Percentiles rank a stretch among this genome's conserved stretches.
These are phyloP conservation scores for Cocos nucifera DNA, from an alignment of 176 grass and related monocot species.

Conservation along the genomic window DNA sequence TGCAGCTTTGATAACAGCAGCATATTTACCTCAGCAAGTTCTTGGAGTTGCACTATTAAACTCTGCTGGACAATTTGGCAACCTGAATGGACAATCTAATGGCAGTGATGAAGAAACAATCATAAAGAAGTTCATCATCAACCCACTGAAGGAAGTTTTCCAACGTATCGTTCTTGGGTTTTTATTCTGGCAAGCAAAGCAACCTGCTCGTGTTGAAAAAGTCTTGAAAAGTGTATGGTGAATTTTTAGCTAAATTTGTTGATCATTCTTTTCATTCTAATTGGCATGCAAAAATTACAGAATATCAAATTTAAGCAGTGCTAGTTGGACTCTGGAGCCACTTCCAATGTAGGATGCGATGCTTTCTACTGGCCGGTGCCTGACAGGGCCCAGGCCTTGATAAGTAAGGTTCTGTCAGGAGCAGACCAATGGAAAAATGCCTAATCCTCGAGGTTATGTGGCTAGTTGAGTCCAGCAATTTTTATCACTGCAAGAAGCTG, in stretches of 20 bases:
- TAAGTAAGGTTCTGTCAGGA: no score
- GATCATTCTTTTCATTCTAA: background rate
- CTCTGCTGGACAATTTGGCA: slow-evolving; percentile 83
- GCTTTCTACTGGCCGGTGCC: no score
- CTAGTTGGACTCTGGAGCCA: no score
- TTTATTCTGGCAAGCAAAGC: slow-evolving; percentile 97
- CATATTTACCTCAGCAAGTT: slow-evolving; percentile 48
- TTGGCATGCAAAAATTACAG: no score
- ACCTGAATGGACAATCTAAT: slow-evolving; percentile 33
- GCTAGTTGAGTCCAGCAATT: no score
- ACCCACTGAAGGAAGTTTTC: slow-evolving; percentile 62
- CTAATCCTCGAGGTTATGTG: no score
- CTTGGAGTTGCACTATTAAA: slow-evolving; percentile 75
- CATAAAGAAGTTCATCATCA: slow-evolving; percentile 46
- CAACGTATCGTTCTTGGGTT: slow-evolving; percentile 55
- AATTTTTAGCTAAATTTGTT: slow-evolving; percentile 5
- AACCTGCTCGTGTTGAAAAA: slow-evolving; percentile 75
- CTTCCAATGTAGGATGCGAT: no score
- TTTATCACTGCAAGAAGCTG: no score
- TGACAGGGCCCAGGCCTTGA: no score
- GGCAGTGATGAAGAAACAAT: slow-evolving; percentile 20
- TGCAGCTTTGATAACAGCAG: slow-evolving; percentile 67
- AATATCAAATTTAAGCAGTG: no score
- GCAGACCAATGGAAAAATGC: no score
- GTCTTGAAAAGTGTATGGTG: slow-evolving; percentile 68